Base-by-base conservation (phyloP, 2,329 filamentous ascomycete genomes). In the Pestalotiopsis sp. region DNA sequence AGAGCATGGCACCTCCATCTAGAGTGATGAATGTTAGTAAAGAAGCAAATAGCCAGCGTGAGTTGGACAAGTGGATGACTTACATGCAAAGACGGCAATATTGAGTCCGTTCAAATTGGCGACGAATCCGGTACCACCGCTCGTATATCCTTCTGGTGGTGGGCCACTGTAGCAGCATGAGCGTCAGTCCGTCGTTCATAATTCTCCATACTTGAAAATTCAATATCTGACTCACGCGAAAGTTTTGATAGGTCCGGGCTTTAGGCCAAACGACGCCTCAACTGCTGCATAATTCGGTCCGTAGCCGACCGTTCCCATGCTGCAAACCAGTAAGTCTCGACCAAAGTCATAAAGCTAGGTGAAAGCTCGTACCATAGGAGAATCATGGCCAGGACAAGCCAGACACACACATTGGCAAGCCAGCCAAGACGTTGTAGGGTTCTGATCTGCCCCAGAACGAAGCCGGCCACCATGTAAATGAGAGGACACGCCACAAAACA, bases 1-100 rank as follows among this genome's bases (percentile, higher is more conserved):
- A 90, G 7, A 90, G 77, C 75, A 87, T 84, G 2, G 85, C 85
- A 3, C 88, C 88, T n/a, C 86, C 86, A 70, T 89, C 39, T n/a
- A 57, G 17, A 14, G 13, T 27, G 1, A 67, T 20, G 12, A 57
- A 20, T 17, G 6, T 62, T 20, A 2, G 59, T 36, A 7, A 13
- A 41, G 2, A n/a, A 41, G 13, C 2, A n/a, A 17, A 7, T 20
- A 17, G 3, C 36, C n/a, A 23, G 7, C 25, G 14, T 17, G 2
- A 1, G n/a, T 36, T 9, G 14, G 6, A 12, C 6, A 4, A 2
- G 17, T 14, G 57, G 3, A 2, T 12, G 36, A 2, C 57, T 7
- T 59, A 59, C 57, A 63, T 3, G 60, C 60, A 41, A 36, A 63
- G 6, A 63, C 60, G 13, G 60, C 60, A 7, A 17, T n/a, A 31